Percentiles rank a stretch among this genome's conserved stretches.
phyloP scores from a whole-genome alignment of 257 asterid genomes.

The Thymus quinquecostatus region DNA sequence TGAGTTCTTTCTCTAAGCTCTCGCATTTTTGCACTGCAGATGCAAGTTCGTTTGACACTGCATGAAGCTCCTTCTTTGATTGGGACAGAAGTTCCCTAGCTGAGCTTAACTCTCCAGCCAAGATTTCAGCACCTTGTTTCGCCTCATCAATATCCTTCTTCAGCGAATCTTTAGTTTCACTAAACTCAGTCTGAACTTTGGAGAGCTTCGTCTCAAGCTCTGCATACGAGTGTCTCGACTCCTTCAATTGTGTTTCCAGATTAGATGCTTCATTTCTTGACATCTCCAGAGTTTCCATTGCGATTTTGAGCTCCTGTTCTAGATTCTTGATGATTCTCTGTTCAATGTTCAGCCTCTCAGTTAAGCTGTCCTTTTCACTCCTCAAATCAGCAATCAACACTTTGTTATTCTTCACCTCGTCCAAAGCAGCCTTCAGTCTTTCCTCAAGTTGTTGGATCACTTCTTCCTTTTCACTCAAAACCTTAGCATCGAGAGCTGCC shows the following conservation, averaged over 20 bases:
- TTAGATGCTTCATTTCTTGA: slow-evolving; percentile 57
- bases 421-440: slow-evolving; percentile 53
- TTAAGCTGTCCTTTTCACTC: slow-evolving; percentile 52
- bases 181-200: slow-evolving; percentile 48
- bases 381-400: slow-evolving; percentile 51
- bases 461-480: slow-evolving; percentile 54
- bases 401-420: slow-evolving; percentile 43
- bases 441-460: slow-evolving; percentile 52
- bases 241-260: slow-evolving; percentile 52
- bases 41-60: slow-evolving; percentile 46
- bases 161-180: slow-evolving; percentile 50
- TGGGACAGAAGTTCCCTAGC: slow-evolving; percentile 49
- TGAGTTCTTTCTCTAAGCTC: slow-evolving; percentile 58
- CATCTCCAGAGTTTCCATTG: slow-evolving; percentile 47
- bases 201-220: slow-evolving; percentile 61
- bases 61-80: slow-evolving; percentile 48
- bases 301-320: slow-evolving; percentile 51
- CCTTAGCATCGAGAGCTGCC: slow-evolving; percentile 63
- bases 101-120: slow-evolving; percentile 55
- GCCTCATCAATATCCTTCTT: slow-evolving; percentile 56
- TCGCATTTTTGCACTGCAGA: slow-evolving; percentile 43
- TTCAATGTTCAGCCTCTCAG: slow-evolving; percentile 52
- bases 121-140: slow-evolving; percentile 37
- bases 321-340: slow-evolving; percentile 52
- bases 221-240: slow-evolving; percentile 53